A percentile compares a stretch with the other conserved stretches of the same genome.
phyloP scores from a whole-genome alignment of 768 basidiomycete genomes.

The Solioccasus polychromus region DNA sequence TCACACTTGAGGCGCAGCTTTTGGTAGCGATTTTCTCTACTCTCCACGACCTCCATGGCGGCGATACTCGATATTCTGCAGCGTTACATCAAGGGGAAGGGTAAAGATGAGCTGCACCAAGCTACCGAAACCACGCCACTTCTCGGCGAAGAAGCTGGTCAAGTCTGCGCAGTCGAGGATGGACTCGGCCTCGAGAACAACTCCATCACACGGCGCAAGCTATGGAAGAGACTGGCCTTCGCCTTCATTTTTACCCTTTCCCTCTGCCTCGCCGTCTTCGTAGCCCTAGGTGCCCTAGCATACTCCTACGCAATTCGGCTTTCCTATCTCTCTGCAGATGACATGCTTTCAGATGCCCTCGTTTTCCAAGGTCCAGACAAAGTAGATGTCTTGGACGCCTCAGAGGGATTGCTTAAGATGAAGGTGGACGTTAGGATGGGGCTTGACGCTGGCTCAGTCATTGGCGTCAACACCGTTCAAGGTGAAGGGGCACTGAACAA shows the following conservation, averaged over 20 bases:
- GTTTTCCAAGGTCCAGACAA: slow-evolving; percentile 58
- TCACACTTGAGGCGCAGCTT: slow-evolving; percentile 1
- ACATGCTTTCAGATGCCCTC: slow-evolving; percentile 53
- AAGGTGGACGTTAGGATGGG: slow-evolving; percentile 56
- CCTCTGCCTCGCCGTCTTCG: slow-evolving; percentile 44
- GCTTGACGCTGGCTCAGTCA: slow-evolving; percentile 60
- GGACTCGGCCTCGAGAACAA: slow-evolving; percentile 20
- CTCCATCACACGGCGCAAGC: slow-evolving; percentile 21
- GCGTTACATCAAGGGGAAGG: slow-evolving; percentile 24
- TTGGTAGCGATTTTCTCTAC: background rate
- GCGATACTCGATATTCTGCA: slow-evolving; percentile 14
- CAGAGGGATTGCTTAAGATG: slow-evolving; percentile 61
- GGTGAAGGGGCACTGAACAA: slow-evolving; percentile 43
- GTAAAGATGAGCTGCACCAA: slow-evolving; percentile 20
- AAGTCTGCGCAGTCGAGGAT: slow-evolving; percentile 19
- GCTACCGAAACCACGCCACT: slow-evolving; percentile 31
- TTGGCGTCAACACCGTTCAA: slow-evolving; percentile 50
- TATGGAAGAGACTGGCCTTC: slow-evolving; percentile 34
- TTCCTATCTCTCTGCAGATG: slow-evolving; percentile 51
- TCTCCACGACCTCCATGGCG: slow-evolving; percentile 21
- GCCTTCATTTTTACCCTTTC: slow-evolving; percentile 61
- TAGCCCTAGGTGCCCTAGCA: slow-evolving; percentile 49
- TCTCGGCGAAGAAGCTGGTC: slow-evolving; percentile 24
- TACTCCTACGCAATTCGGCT: slow-evolving; percentile 65
- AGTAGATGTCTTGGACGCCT: slow-evolving; percentile 61